Conservation (phyloP, 257 asterid species). For the Nicotiana sylvestris region DNA sequence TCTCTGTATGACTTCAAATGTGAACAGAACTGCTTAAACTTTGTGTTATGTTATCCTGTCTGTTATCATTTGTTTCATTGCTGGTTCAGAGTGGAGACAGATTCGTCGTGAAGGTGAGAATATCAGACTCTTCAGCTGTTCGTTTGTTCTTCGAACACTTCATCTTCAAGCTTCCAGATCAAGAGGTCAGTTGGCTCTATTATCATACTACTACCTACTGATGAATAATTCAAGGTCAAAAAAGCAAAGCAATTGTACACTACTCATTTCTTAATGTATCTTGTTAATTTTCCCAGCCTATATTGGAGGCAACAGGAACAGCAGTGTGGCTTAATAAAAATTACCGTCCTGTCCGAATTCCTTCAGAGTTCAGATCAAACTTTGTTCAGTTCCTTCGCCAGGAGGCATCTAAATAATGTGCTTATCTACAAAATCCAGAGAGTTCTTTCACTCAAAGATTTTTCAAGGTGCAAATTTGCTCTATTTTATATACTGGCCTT, state of each 20-base stretch:
- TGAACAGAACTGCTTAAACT: not conserved
- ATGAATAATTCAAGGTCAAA: not conserved
- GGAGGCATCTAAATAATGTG: slow-evolving; percentile 34
- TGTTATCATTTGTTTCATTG: slow-evolving; percentile 10
- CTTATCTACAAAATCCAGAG: not conserved
- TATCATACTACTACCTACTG: not conserved
- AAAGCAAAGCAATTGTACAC: not conserved
- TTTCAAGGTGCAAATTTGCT: not conserved
- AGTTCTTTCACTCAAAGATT: not conserved
- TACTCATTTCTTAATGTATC: not conserved
- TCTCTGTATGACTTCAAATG: not conserved
- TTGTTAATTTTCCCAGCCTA: slow-evolving; percentile 38
- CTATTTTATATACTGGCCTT: too few species aligned
- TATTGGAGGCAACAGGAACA: slow-evolving; percentile 76
- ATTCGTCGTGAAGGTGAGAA: slow-evolving; percentile 69
- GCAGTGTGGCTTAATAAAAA: slow-evolving; percentile 87
- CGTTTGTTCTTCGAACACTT: slow-evolving; percentile 75
- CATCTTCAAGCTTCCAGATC: slow-evolving; percentile 65
- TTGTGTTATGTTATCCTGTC: not conserved
- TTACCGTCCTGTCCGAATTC: slow-evolving; percentile 82
- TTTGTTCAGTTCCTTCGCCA: slow-evolving; percentile 49
- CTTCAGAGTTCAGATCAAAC: slow-evolving; percentile 59
- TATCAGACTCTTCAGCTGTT: slow-evolving; percentile 58
- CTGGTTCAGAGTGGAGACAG: slow-evolving; percentile 75
- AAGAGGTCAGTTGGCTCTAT: slow-evolving; percentile 42